phyloP scores from a whole-genome alignment of 2,329 filamentous ascomycete genomes.

The Trichoderma pleuroti region DNA sequence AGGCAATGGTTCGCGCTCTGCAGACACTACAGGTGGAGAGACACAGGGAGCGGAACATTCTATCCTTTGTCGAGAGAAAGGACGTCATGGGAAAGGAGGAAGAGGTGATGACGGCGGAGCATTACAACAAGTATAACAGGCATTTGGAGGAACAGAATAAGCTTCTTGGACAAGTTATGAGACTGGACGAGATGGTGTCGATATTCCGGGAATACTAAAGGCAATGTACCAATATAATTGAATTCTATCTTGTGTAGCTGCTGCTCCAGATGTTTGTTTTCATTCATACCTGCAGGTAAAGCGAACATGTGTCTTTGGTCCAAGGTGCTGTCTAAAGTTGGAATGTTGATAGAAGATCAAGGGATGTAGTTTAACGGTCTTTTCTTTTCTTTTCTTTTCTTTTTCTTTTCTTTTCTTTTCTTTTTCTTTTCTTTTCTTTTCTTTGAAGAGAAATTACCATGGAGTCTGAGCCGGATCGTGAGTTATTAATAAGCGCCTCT shows the following conservation, averaged over 20 bases:
- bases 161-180: constrained; percentile 72
- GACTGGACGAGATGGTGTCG: constrained; percentile 80
- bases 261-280: background rate
- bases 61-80: constrained; percentile 77
- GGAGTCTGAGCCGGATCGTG: background rate
- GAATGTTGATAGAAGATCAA: background rate
- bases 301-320: background rate
- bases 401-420: no score
- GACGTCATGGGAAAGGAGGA: constrained; percentile 85
- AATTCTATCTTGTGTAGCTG: background rate
- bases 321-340: background rate
- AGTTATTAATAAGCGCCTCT: background rate
- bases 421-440: no score
- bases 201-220: constrained; percentile 73
- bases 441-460: background rate
- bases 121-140: constrained; percentile 60
- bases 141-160: constrained; percentile 66
- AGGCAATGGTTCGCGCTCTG: constrained; percentile 79
- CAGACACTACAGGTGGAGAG: constrained; percentile 78
- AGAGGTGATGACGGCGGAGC: constrained; percentile 69
- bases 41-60: constrained; percentile 64
- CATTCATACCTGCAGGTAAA: background rate
- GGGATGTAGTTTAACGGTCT: no score
- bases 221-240: background rate
- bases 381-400: background rate